Evolutionary conservation across 75 land plant species (phyloP).

Genomic region (Cryptomeria japonica): DNA sequence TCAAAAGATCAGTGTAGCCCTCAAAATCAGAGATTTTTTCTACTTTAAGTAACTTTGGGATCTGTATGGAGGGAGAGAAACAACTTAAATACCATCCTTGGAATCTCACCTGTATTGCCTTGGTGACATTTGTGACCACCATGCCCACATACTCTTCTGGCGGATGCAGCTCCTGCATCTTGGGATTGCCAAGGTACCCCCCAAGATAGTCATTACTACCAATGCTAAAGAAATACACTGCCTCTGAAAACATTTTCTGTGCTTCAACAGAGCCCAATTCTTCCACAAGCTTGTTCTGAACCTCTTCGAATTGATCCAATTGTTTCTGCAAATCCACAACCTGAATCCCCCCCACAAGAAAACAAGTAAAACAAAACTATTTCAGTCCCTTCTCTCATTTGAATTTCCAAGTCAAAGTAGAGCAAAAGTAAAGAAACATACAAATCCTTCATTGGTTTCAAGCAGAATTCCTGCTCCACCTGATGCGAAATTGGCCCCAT

Average conservation of each 20-base stretch:
- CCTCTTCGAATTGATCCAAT: constrained; percentile 35
- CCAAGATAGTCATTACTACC: constrained; percentile 67
- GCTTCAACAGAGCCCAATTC: constrained; percentile 26
- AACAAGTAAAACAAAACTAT: neutral
- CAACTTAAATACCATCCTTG: too few species aligned
- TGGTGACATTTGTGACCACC: constrained; percentile 43
- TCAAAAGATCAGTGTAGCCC: neutral
- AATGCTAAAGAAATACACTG: constrained; percentile 54
- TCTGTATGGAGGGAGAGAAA: neutral
- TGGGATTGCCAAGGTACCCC: constrained; percentile 32
- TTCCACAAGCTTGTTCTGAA: constrained; percentile 21
- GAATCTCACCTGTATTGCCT: constrained; percentile 34
- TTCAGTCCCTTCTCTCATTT: neutral
- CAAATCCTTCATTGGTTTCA: constrained; percentile 55
- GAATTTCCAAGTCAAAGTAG: neutral
- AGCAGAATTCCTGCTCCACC: constrained; percentile 54
- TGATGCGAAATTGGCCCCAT: constrained; percentile 59
- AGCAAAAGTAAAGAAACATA: constrained; percentile 13
- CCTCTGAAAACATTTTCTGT: constrained; percentile 29
- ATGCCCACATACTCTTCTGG: constrained; percentile 35
- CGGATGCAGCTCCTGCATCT: constrained; percentile 24
- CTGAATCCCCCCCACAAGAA: neutral
- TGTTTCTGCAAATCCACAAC: constrained; percentile 46
- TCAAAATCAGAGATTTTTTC: too few species aligned
- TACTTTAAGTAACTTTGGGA: neutral